Evolutionary conservation across 768 basidiomycete genomes (phyloP).

Genomic region (Antrodiella citrinella): DNA sequence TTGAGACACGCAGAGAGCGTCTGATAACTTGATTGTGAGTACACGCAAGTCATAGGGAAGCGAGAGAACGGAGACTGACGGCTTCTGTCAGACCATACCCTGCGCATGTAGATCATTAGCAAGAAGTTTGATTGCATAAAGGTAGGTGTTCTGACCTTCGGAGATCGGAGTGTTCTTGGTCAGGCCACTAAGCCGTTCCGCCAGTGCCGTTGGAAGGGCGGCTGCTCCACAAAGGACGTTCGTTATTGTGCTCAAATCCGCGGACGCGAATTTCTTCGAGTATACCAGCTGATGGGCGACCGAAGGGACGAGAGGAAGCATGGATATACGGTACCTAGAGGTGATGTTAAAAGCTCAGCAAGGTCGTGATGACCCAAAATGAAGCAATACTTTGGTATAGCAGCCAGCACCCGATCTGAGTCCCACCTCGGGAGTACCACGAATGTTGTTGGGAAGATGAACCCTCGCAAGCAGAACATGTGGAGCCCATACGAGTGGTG

Average conservation of each 20-base stretch:
- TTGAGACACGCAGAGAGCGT: neutral
- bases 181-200: neutral
- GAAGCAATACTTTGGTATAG: conserved; percentile 3
- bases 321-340: conserved; percentile 6
- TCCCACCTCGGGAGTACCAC: conserved; percentile 11
- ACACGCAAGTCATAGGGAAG: no score
- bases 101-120: neutral
- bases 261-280: neutral
- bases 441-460: conserved; percentile 3
- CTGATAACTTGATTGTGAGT: no score
- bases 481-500: conserved; percentile 11
- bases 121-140: neutral
- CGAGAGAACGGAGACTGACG: no score
- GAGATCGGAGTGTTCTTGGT: conserved; percentile 4
- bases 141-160: conserved; percentile 6
- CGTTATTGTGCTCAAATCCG: conserved; percentile 6
- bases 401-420: conserved; percentile 3
- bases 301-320: conserved; percentile 9
- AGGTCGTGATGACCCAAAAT: neutral
- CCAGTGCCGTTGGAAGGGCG: conserved; percentile 6
- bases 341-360: neutral
- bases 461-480: conserved; percentile 7
- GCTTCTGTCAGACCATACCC: neutral
- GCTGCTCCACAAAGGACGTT: conserved; percentile 8
- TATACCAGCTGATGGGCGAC: conserved; percentile 10